Evolutionary conservation across 1,139 yeast genomes (phyloP), one percentile per base, ranked within the genome.

Genomic region (Kodamaea plutei): DNA sequence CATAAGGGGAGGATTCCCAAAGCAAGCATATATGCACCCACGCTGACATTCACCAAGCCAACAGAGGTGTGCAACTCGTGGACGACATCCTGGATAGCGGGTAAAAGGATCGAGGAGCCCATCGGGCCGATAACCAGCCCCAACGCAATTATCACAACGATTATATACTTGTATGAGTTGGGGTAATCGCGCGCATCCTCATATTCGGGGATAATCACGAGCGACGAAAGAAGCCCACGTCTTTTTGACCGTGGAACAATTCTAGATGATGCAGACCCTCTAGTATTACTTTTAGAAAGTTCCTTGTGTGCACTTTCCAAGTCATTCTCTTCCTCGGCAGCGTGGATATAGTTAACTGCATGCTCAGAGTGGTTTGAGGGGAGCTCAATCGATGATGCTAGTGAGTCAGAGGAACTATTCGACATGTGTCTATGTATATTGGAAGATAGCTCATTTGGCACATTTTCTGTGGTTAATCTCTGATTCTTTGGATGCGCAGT

Each of bases 31-130:
- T 84, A 85, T 8, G 84, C 71, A 46, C 95, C 96, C 35, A 84
- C 87, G 1, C 91, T 79, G 10, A 85, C 68, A 48, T 84, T 85
- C 20, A 84, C 88, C 40, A 74, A 64, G 15, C 78, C 61, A 2
- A 68, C 69, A 4, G 73, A 49, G 0, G 94, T 80, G 30, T 79
- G 29, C 20, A 84, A 61, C 16, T 74, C 76, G 0, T 39, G 37
- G 4, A 72, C 71, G 24, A 85, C 71, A 36, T 78, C 74, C 28
- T 73, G 73, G 26, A 84, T 73, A 0, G 93, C 93, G 0, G 96
- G 95, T 31, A 84, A 69, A 53, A 85, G 67, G 37, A 87, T 83
- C 1, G 91, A 79, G 1, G 94, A 81, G n/a, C 94, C 95, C 89
- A 87, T 82, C 7, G 96, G 95, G 0, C 95, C 95, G 30, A 84